These are phyloP conservation scores for Xylariaceae sp. DNA, from an alignment of 2,329 filamentous ascomycete species.

Conservation along the genomic window DNA sequence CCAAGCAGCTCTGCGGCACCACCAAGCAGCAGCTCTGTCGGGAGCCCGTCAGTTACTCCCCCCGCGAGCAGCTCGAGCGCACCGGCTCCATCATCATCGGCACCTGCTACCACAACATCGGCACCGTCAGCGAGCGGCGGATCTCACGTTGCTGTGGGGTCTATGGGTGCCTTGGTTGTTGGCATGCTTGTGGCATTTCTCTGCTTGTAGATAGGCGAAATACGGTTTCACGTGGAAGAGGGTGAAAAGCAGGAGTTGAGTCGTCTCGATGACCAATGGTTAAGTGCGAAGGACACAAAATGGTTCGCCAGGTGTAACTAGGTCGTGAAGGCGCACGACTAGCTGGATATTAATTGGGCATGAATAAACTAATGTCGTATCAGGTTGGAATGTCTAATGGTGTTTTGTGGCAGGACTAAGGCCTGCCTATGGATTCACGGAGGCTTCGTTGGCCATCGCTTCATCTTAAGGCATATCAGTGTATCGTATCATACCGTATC, in stretches of 20 bases:
- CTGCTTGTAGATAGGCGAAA: slow-evolving; percentile 41
- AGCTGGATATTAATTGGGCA: slow-evolving; percentile 14
- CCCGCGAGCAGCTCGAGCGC: slow-evolving; percentile 23
- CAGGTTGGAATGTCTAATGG: background rate
- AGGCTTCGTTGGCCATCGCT: background rate
- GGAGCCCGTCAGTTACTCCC: slow-evolving; percentile 20
- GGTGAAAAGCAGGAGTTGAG: too few relatives aligned
- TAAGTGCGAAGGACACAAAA: background rate
- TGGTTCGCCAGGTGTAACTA: too few relatives aligned
- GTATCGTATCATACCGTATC: slow-evolving; percentile 15
- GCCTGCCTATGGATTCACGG: background rate
- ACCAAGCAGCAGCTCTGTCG: slow-evolving; percentile 21
- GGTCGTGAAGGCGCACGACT: background rate
- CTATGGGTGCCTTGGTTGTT: slow-evolving; percentile 43
- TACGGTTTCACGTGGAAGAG: too few relatives aligned
- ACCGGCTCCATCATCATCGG: slow-evolving; percentile 19
- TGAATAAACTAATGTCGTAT: slow-evolving; percentile 9
- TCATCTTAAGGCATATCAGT: background rate
- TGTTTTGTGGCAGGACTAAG: slow-evolving; percentile 2
- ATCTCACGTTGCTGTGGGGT: slow-evolving; percentile 40
- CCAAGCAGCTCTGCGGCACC: too few relatives aligned
- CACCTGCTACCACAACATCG: slow-evolving; percentile 33
- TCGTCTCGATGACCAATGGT: too few relatives aligned
- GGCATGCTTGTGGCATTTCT: slow-evolving; percentile 43
- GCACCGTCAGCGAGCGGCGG: slow-evolving; percentile 40